phyloP scores from a whole-genome alignment of 352 stramenopile species.

The Paralagenidium karlingii region DNA sequence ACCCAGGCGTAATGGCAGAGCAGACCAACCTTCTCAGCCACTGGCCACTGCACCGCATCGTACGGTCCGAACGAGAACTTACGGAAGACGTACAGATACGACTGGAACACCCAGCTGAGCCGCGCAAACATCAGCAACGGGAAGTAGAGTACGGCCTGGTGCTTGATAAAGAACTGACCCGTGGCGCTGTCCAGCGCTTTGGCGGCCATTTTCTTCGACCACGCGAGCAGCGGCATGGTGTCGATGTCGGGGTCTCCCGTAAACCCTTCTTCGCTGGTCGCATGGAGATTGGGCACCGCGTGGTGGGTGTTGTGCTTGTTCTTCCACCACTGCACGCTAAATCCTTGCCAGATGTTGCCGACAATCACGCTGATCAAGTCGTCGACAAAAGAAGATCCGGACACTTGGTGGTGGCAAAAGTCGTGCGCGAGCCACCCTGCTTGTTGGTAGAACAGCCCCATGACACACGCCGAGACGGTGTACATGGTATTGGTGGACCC shows the following conservation, averaged over 20 bases:
- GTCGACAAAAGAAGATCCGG: slow-evolving; percentile 87
- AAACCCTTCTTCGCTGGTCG: slow-evolving; percentile 64
- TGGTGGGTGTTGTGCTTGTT: slow-evolving; percentile 99
- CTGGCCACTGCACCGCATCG: slow-evolving; percentile 83
- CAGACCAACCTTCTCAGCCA: slow-evolving; percentile 58
- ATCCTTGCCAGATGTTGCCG: slow-evolving; percentile 96
- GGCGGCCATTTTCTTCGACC: slow-evolving; percentile 93
- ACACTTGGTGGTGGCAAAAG: slow-evolving; percentile 97
- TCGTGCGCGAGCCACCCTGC: slow-evolving; percentile 97
- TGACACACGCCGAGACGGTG: slow-evolving; percentile 83
- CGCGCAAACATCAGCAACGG: slow-evolving; percentile 94
- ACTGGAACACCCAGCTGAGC: slow-evolving; percentile 95
- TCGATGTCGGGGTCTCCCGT: slow-evolving; percentile 98
- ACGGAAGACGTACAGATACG: slow-evolving; percentile 90
- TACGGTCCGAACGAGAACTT: slow-evolving; percentile 69
- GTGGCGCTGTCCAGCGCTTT: slow-evolving; percentile 69
- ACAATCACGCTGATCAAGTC: slow-evolving; percentile 90
- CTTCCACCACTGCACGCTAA: slow-evolving; percentile 96
- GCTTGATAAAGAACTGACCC: slow-evolving; percentile 82
- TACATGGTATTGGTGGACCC: slow-evolving; percentile 78
- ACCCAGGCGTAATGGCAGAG: slow-evolving; percentile 90
- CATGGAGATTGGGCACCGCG: slow-evolving; percentile 95
- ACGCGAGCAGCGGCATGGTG: slow-evolving; percentile 97
- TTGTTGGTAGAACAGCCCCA: slow-evolving; percentile 98
- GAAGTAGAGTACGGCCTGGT: slow-evolving; percentile 96